These are phyloP conservation scores for Astragalus membranaceus DNA, from an alignment of 306 rosid genomes.

Conservation along the genomic window DNA sequence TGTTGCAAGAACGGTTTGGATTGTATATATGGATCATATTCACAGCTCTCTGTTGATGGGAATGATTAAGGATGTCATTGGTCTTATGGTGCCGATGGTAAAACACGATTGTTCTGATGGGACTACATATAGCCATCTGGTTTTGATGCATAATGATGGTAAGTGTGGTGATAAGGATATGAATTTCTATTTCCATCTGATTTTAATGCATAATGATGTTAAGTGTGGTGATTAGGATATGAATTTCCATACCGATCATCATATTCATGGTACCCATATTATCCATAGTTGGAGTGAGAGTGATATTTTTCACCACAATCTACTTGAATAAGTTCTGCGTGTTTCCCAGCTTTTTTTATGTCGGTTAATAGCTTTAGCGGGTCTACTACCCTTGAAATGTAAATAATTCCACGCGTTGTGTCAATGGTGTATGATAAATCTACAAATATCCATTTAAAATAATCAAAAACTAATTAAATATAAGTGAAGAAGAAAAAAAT, in stretches of 20 bases:
- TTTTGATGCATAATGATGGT: background rate
- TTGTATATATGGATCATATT: background rate
- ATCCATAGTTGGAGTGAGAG: background rate
- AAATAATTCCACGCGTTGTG: background rate
- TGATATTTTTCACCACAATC: background rate
- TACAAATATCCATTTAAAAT: background rate
- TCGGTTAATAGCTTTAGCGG: constrained; percentile 9
- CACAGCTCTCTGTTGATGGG: background rate
- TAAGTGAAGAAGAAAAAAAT: background rate
- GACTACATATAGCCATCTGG: background rate
- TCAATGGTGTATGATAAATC: constrained; percentile 25
- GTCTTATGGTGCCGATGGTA: background rate
- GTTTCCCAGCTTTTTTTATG: background rate
- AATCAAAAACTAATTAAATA: background rate
- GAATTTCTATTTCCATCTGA: no score
- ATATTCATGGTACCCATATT: background rate
- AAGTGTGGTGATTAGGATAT: background rate
- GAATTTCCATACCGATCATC: background rate
- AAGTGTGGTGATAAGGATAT: no score
- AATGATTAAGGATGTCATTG: background rate
- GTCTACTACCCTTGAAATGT: constrained; percentile 6
- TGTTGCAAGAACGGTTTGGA: background rate
- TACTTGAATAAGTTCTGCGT: background rate
- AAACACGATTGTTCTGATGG: background rate
- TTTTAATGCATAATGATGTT: background rate